Percentiles rank a stretch among this genome's conserved stretches.
phyloP scores from a whole-genome alignment of 73 alveolate species.

The Blepharisma japonicum region DNA sequence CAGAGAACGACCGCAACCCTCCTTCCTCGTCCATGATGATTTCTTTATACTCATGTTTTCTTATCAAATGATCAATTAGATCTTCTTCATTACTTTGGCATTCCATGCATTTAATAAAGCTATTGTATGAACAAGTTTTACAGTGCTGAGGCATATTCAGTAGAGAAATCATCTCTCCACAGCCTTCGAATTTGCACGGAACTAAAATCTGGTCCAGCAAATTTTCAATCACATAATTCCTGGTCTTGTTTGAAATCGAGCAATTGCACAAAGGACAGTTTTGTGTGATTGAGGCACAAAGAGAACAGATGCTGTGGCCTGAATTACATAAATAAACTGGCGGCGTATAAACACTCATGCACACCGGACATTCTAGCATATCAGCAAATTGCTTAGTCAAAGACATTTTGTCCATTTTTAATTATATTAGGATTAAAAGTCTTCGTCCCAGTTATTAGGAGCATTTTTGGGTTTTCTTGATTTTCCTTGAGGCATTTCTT shows the following conservation, averaged over 20 bases:
- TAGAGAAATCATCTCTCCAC: background rate
- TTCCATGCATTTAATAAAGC: conserved; percentile 4
- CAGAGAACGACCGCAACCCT: conserved; percentile 21
- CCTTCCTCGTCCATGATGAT: conserved; percentile 16
- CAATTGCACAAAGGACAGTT: background rate
- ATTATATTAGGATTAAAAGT: background rate
- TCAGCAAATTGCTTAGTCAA: background rate
- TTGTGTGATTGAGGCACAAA: conserved; percentile 1
- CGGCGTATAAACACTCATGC: conserved; percentile 25
- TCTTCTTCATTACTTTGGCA: background rate
- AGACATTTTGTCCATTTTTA: no score
- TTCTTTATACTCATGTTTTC: conserved; percentile 22
- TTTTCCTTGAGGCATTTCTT: background rate
- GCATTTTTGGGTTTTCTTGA: background rate
- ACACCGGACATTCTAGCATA: conserved; percentile 1
- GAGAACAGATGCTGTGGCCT: conserved; percentile 27
- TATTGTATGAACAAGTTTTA: background rate
- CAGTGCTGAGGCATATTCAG: background rate
- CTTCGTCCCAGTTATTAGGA: conserved; percentile 20
- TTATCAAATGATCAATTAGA: background rate
- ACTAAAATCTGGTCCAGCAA: background rate
- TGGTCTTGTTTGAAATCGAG: background rate
- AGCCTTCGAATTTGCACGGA: conserved; percentile 25
- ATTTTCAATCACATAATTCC: background rate
- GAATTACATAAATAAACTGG: background rate